Base-by-base conservation (phyloP, 768 basidiomycete genomes). In the Mrakia frigida region DNA sequence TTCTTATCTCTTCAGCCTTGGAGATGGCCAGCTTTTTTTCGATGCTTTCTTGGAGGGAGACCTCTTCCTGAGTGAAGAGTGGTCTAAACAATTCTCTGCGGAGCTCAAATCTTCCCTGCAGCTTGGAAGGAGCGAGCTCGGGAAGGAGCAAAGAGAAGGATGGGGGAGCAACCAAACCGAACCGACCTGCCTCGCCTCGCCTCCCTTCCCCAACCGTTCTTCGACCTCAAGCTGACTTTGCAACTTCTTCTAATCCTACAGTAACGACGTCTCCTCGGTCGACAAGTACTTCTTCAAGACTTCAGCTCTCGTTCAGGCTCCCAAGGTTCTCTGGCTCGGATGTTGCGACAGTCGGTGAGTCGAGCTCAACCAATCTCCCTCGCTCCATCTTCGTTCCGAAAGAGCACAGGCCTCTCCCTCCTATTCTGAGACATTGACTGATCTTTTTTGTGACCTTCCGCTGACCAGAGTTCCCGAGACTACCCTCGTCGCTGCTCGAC, bases 301-400 rank as follows among this genome's bases (percentile, higher is more conserved):
- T 21, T 78, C 77, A 9, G 72, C 77, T 18, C 65, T 74, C 33
- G 71, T 63, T 33, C 77, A 78, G 52, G 59, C 67, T 33, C 77
- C 77, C 37, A 78, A 78, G 67, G 77, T 74, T 37, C 77, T 78
- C 35, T 78, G 77, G 77, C 65, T 78, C 43, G 77, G 77, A 23
- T 78, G 77, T 68, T 78, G 72, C n/a, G 77, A 78, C 56, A 59
- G 52, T 21, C 52, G 77, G 77, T 78, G 25, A 18, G 72, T 35
- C n/a, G 43, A 31, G n/a, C 63, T 67, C n/a, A 18, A 11, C 63
- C 31, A 11, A 21, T 18, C n/a, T 35, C 35, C 16, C 35, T 53
- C 52, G 1, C 23, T 33, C 56, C 41, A 25, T 33, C 25, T 43
- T 21, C 9, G 43, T 21, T 14, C 21, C 56, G n/a, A 52, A 50